Conservation (phyloP, 2,329 filamentous ascomycete genomes). For the Fusarium mangiferae region DNA sequence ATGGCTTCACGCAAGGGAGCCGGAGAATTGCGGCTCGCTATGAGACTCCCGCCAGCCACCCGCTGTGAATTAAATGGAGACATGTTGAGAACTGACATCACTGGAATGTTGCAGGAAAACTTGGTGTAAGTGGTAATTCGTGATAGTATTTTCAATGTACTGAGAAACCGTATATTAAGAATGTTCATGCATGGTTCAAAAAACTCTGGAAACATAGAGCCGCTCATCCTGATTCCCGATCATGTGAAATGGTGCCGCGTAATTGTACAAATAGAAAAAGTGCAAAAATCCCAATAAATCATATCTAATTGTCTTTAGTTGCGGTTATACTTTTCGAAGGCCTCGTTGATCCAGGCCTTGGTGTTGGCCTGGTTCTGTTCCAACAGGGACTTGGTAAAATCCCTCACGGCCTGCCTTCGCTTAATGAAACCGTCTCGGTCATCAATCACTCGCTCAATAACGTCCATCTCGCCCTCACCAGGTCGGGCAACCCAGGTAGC, state of each 20-base stretch:
- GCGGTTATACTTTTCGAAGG: slow-evolving; percentile 16
- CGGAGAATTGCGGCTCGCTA: slow-evolving; percentile 7
- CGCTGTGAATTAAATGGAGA: not conserved
- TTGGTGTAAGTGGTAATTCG: slow-evolving; percentile 9
- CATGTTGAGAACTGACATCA: slow-evolving; percentile 1
- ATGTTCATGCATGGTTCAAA: slow-evolving; percentile 27
- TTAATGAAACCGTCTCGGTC: slow-evolving; percentile 36
- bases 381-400: slow-evolving; percentile 21
- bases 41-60: slow-evolving; percentile 26
- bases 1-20: slow-evolving; percentile 3
- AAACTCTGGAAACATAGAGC: slow-evolving; percentile 28
- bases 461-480: slow-evolving; percentile 43
- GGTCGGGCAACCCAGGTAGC: slow-evolving; percentile 38
- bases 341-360: slow-evolving; percentile 35
- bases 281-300: slow-evolving; percentile 19
- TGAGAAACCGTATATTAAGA: slow-evolving; percentile 34
- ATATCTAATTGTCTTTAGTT: slow-evolving; percentile 20
- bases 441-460: slow-evolving; percentile 39
- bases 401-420: slow-evolving; percentile 31
- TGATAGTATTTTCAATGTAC: slow-evolving; percentile 19
- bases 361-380: slow-evolving; percentile 36
- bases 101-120: slow-evolving; percentile 8
- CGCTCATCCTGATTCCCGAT: slow-evolving; percentile 40
- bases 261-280: slow-evolving; percentile 22
- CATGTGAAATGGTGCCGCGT: slow-evolving; percentile 30